Evolutionary conservation across 495 filamentous ascomycete genomes (phyloP).

Genomic region (Xylaria palmicola): DNA sequence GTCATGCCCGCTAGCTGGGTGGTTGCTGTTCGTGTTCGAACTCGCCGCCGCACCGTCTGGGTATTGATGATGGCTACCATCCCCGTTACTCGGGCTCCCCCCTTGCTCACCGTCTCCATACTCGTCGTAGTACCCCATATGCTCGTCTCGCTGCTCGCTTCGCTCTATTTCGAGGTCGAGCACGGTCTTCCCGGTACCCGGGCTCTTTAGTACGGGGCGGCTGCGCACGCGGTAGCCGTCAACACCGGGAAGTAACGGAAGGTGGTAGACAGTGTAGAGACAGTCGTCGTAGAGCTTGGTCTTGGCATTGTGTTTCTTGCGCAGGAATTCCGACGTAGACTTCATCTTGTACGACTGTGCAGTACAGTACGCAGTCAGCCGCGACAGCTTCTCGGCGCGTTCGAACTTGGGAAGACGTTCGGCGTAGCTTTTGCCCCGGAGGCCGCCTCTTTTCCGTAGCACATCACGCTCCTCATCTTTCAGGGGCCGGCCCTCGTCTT

Average conservation of each 20-base stretch:
- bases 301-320: constrained; percentile 83
- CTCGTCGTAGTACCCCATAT: constrained; percentile 71
- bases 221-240: constrained; percentile 87
- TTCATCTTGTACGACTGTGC: constrained; percentile 90
- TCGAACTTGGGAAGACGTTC: constrained; percentile 89
- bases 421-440: constrained; percentile 87
- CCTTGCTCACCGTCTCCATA: constrained; percentile 30
- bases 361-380: constrained; percentile 95
- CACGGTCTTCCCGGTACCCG: constrained; percentile 82
- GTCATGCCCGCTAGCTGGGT: constrained; percentile 25
- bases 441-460: constrained; percentile 59
- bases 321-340: constrained; percentile 81
- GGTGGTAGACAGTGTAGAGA: constrained; percentile 91
- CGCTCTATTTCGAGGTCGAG: constrained; percentile 96
- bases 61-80: constrained; percentile 9
- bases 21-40: constrained; percentile 23
- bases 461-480: constrained; percentile 74
- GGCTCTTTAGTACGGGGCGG: constrained; percentile 85
- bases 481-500: constrained; percentile 65
- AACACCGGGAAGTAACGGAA: constrained; percentile 78
- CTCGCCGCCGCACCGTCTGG: constrained; percentile 17
- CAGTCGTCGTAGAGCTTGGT: constrained; percentile 99
- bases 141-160: constrained; percentile 84
- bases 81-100: constrained; percentile 18
- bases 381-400: constrained; percentile 79